Evolutionary conservation across 306 rosid genomes (phyloP).

Genomic region (Styphnolobium japonicum): DNA sequence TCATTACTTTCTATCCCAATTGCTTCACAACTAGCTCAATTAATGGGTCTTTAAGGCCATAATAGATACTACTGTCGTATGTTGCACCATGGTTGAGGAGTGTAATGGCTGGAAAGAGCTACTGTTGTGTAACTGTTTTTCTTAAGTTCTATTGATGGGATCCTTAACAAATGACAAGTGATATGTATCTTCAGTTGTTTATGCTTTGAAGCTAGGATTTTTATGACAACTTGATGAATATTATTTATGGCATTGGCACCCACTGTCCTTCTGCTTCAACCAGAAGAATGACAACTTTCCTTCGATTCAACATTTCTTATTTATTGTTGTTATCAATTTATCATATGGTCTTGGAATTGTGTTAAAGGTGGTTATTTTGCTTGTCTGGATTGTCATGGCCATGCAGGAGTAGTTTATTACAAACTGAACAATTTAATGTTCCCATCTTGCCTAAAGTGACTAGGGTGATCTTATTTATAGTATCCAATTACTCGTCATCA

Average conservation of each 20-base stretch:
- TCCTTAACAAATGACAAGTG: neutral
- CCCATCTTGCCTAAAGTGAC: constrained; percentile 1
- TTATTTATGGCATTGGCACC: neutral
- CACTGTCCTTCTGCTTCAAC: constrained; percentile 8
- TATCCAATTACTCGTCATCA: constrained; percentile 22
- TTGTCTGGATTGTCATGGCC: neutral
- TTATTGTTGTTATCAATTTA: neutral
- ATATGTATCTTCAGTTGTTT: neutral
- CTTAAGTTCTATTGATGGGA: neutral
- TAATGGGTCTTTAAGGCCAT: neutral
- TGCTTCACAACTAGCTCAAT: neutral
- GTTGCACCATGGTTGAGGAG: neutral
- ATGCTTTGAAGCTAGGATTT: neutral
- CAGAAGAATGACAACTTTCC: neutral
- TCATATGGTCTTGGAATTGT: neutral
- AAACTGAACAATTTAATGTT: constrained; percentile 1
- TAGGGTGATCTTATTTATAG: neutral
- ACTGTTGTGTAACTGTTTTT: neutral
- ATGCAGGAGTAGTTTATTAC: neutral
- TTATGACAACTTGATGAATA: neutral
- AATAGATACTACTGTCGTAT: neutral
- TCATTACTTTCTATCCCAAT: neutral
- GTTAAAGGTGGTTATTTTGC: neutral
- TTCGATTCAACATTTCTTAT: neutral
- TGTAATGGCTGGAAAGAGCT: neutral